A percentile compares a stretch with the other conserved stretches of the same genome.
These are phyloP conservation scores for Pharus latifolius DNA, from an alignment of 176 grass and related monocot species.

Conservation along the genomic window DNA sequence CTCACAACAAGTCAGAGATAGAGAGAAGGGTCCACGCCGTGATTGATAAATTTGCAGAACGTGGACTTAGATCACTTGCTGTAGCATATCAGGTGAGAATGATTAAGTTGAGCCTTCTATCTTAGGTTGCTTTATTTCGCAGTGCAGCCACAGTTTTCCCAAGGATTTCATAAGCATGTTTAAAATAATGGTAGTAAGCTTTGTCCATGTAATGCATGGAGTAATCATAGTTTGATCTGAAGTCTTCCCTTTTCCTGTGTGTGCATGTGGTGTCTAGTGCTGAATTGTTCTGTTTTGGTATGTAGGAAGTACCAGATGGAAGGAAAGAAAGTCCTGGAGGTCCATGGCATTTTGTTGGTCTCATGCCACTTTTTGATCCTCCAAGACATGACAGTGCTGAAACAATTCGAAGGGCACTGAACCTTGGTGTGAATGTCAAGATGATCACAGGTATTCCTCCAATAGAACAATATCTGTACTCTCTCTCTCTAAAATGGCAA, in stretches of 20 bases:
- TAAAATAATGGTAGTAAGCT: background rate
- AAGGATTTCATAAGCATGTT: background rate
- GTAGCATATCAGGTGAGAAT: conserved; percentile 68
- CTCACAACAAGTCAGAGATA: conserved; percentile 58
- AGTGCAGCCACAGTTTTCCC: background rate
- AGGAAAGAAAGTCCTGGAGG: conserved; percentile 59
- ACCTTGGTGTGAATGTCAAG: conserved; percentile 80
- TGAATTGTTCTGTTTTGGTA: background rate
- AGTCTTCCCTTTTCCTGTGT: background rate
- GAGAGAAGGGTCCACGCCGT: conserved; percentile 56
- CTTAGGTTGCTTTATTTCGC: background rate
- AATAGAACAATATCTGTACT: background rate
- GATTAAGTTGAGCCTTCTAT: background rate
- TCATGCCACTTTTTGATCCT: conserved; percentile 73
- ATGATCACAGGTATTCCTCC: conserved; percentile 62
- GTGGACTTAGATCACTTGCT: conserved; percentile 73
- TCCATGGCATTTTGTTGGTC: conserved; percentile 57
- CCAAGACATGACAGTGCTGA: conserved; percentile 79
- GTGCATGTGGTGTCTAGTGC: background rate
- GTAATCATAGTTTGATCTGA: background rate
- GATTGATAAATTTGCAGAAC: conserved; percentile 76
- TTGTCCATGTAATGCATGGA: background rate
- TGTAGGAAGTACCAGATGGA: conserved; percentile 63
- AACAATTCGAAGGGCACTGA: conserved; percentile 67
- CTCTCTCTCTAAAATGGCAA: background rate